Evolutionary conservation across 1,284 basidiomycete species (phyloP).

Genomic region (Anthracocystis walkeri): DNA sequence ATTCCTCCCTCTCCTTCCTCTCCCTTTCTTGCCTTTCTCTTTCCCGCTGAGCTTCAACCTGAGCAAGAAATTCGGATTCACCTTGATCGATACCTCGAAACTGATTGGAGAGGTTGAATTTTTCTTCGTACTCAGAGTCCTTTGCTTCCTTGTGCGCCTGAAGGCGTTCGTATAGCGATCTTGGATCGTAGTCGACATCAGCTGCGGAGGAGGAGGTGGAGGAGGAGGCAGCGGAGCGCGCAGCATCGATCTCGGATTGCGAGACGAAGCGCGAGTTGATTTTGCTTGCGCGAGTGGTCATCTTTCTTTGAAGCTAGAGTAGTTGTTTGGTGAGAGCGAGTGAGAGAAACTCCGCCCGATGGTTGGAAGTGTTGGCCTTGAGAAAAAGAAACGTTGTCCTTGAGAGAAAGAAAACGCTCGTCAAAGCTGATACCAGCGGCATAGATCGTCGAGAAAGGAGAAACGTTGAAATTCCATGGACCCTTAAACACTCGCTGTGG

Average conservation of each 20-base stretch:
- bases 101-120: constrained; percentile 62
- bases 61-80: constrained; percentile 59
- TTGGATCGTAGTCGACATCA: constrained; percentile 47
- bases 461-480: not conserved
- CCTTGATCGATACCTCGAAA: constrained; percentile 66
- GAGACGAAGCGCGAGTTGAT: constrained; percentile 48
- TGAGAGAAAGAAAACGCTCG: too few species aligned
- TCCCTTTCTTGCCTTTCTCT: constrained; percentile 29
- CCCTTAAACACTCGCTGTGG: not conserved
- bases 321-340: too few species aligned
- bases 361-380: too few species aligned
- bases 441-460: not conserved
- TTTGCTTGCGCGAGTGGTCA: not conserved
- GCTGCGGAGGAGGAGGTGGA: not conserved
- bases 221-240: constrained; percentile 1
- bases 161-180: constrained; percentile 50
- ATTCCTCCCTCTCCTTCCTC: constrained; percentile 39
- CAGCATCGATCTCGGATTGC: constrained; percentile 26
- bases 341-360: too few species aligned
- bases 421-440: too few species aligned
- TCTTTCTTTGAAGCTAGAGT: too few species aligned
- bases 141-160: constrained; percentile 61
- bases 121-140: constrained; percentile 61
- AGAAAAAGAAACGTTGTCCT: too few species aligned
- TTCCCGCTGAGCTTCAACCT: constrained; percentile 42